Conservation (phyloP, 257 asterid genomes). For the Jasminum sambac region DNA sequence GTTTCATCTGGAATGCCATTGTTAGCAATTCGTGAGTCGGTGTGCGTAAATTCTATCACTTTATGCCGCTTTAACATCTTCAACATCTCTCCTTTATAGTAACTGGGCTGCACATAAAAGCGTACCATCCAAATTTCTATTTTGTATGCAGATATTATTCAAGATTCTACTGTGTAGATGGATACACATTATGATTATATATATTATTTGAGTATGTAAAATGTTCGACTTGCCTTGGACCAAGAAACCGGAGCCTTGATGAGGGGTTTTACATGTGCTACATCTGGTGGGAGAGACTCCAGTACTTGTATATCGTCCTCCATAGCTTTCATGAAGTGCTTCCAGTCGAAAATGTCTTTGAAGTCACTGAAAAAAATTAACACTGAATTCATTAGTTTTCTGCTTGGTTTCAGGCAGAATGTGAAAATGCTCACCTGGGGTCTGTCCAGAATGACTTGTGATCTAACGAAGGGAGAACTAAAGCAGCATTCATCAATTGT, state of each 20-base stretch:
- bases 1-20: conserved; percentile 75
- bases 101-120: conserved; percentile 58
- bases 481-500: conserved; percentile 85
- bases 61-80: conserved; percentile 67
- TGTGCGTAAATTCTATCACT: conserved; percentile 80
- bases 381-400: background rate
- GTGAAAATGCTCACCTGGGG: conserved; percentile 53
- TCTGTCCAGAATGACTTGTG: conserved; percentile 95
- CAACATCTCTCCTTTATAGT: conserved; percentile 74
- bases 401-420: background rate
- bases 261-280: conserved; percentile 34
- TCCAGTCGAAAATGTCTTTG: conserved; percentile 88
- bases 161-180: background rate
- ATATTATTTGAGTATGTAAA: background rate
- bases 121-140: background rate
- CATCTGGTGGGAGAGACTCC: conserved; percentile 60
- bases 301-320: conserved; percentile 65
- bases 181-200: background rate
- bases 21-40: conserved; percentile 88
- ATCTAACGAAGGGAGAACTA: conserved; percentile 94
- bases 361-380: conserved; percentile 52
- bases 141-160: background rate
- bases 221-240: conserved; percentile 62
- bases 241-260: conserved; percentile 88
- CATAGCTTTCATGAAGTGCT: conserved; percentile 59